phyloP scores from a whole-genome alignment of 768 basidiomycete genomes.

The Leucocoprinus birnbaumii region DNA sequence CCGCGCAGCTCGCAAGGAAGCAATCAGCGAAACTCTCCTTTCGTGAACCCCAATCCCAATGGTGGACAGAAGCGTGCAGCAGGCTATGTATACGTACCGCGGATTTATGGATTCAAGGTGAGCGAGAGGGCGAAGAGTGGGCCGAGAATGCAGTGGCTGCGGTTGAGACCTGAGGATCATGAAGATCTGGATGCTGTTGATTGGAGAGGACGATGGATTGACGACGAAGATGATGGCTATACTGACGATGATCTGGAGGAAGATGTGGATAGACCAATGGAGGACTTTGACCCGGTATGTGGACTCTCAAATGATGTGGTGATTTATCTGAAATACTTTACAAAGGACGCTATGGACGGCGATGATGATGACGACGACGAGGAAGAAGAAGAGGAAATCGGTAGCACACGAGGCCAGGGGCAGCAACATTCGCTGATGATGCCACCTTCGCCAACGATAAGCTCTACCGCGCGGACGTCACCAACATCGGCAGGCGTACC shows the following conservation, averaged over 20 bases:
- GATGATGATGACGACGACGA: slow-evolving; percentile 60
- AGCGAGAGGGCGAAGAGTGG: slow-evolving; percentile 93
- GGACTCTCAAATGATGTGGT: not conserved
- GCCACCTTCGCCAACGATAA: slow-evolving; percentile 37
- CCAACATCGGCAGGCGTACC: slow-evolving; percentile 47
- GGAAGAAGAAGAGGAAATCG: slow-evolving; percentile 59
- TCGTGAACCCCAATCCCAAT: slow-evolving; percentile 85
- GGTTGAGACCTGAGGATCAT: slow-evolving; percentile 78
- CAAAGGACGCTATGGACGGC: slow-evolving; percentile 48
- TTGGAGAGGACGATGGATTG: slow-evolving; percentile 87
- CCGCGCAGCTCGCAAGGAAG: slow-evolving; percentile 50
- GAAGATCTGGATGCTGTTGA: slow-evolving; percentile 86
- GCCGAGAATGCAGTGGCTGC: slow-evolving; percentile 96
- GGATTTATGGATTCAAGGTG: slow-evolving; percentile 98
- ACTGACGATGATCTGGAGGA: slow-evolving; percentile 68
- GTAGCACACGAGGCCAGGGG: slow-evolving; percentile 30
- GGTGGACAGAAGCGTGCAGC: slow-evolving; percentile 88
- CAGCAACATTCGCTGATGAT: slow-evolving; percentile 31
- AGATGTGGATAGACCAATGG: slow-evolving; percentile 75
- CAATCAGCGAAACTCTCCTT: slow-evolving; percentile 51
- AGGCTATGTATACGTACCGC: slow-evolving; percentile 84
- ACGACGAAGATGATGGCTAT: slow-evolving; percentile 53
- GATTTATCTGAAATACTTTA: slow-evolving; percentile 6
- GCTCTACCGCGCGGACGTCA: slow-evolving; percentile 44
- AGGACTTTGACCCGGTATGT: slow-evolving; percentile 82